Conservation (phyloP, 345 rosid genomes). For the Eucalyptus camaldulensis region DNA sequence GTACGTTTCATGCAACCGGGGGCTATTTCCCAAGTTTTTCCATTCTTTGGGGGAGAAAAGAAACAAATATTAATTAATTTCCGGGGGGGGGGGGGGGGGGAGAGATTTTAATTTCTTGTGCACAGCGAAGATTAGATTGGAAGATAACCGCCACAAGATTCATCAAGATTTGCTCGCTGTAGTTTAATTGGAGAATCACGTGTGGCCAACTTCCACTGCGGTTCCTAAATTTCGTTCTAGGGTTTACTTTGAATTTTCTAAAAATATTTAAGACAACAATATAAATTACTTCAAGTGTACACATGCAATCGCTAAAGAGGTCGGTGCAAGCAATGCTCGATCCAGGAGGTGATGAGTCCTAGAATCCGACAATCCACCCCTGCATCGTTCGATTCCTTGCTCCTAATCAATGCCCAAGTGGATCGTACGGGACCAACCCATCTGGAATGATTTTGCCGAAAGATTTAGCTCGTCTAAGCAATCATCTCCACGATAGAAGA, state of each 20-base stretch:
- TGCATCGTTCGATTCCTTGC: neutral
- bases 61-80: neutral
- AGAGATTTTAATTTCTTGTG: neutral
- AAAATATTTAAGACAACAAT: neutral
- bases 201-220: neutral
- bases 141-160: slow-evolving; percentile 7
- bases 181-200: neutral
- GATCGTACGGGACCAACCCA: neutral
- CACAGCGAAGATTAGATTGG: neutral
- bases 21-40: neutral
- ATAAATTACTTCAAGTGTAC: neutral
- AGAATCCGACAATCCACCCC: neutral
- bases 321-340: neutral
- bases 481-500: neutral
- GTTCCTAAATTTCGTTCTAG: neutral
- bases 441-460: neutral
- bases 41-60: neutral
- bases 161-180: neutral
- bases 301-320: neutral
- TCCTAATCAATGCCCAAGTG: neutral
- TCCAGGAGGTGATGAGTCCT: neutral
- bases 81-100: neutral
- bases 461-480: neutral
- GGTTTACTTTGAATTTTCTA: neutral
- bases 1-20: neutral